Base-by-base conservation (phyloP, 73 alveolate species). In the Tetrahymena elliotti region DNA sequence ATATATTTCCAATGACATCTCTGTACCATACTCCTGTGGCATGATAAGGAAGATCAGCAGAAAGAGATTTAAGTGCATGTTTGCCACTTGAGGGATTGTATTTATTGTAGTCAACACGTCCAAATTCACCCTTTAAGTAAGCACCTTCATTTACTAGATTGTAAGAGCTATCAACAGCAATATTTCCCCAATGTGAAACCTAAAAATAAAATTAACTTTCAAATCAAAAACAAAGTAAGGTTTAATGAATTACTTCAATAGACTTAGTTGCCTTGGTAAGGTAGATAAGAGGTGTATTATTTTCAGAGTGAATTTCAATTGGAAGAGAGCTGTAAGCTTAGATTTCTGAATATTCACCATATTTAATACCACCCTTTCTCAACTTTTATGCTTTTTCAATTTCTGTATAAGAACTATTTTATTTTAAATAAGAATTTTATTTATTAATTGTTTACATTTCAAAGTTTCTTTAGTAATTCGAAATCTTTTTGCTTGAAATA, bases 121-220 rank as follows among this genome's bases (percentile, higher is more conserved):
- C 99, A 93, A 98, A 99, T 96, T 98, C 99, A 34, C 99, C 99
- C 38, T 97, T 95, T 88, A 99, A 94, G 83, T 98, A 98, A 12
- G 99, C 99, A 16, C 99, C 99, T 53, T 97, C 96, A 93, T 99
- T 99, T 68, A 95, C 97, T 36, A 98, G 34, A 82, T 95, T 97
- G 94, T 98, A 99, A 52, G 97, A 97, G 84, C 98, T 99, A 27
- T 96, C 98, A 84, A 98, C 97, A 10, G 98, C 97, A 88, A 99
- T 98, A 84, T 98, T 98, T n/a, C 99, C 99, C 99, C 99, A 99
- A 95, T 99, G 99, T 40, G 99, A 97, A 13, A 68, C 88, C 88
- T 68, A 4, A 9, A n/a, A 6, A 68, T 68, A 22, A 3, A 68
- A 0, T 3, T 18, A 27, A 18, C 20, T 3, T 47, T 47, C 20